Evolutionary conservation across 345 rosid genomes (phyloP), one percentile per base, ranked within the genome.

Genomic region (Dipteronia sinensis): DNA sequence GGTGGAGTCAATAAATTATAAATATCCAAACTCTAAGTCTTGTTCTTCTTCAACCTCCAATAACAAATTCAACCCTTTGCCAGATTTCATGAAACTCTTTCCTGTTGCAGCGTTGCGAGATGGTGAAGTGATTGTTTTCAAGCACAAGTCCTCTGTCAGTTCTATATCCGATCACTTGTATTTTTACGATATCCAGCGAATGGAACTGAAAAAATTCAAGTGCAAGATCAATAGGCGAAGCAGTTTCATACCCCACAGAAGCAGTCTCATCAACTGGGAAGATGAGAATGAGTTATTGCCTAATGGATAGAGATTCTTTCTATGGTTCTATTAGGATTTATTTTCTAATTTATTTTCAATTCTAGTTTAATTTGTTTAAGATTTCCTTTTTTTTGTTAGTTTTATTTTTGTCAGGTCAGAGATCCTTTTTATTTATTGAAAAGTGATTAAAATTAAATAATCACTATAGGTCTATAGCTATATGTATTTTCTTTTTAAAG

Each of bases 71-170:
- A 11, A 55, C 15, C 7, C 47, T 51, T 13, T 3, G 20, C 75
- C 71, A 12, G 56, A 72, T 10, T 59, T 72, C 62, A 17, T 1
- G 22, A 53, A 31, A 17, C 42, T 73, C 46, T 9, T 42, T 9
- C 46, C 46, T 7, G 64, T 42, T 29, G 78, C 72, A 4, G 2
- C 69, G 11, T 42, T 74, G 64, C 2, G 69, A 55, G 62, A 65
- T 44, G 76, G 69, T 2, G 78, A 74, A 22, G 42, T 78, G 1
- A 29, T 81, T 6, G 20, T 34, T 38, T 73, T 81, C 31, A 62
- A 12, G 58, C 70, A 59, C 10, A 2, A 34, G 38, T 4, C 10
- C 46, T 4, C 10, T 6, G 22, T 0, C 7, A 7, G 0, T 0
- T 17, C 29, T 47, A 19, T 2, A 6, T 42, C 34, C 19, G 25